phyloP scores from a whole-genome alignment of 1,284 basidiomycete genomes.

The Moesziomyces sp. region DNA sequence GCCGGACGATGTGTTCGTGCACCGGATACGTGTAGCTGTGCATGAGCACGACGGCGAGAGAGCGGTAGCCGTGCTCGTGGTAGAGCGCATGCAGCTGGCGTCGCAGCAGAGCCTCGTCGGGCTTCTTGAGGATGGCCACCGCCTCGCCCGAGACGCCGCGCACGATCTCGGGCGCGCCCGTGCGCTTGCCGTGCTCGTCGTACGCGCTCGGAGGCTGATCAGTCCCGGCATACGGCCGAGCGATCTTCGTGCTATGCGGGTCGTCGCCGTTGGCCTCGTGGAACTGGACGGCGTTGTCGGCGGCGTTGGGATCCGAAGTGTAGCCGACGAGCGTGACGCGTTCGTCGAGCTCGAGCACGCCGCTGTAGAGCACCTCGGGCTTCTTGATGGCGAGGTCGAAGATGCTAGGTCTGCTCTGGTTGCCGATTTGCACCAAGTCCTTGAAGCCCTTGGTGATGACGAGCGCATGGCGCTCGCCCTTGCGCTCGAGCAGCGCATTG shows the following conservation, averaged over 20 bases:
- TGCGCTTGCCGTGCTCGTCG: conserved; percentile 74
- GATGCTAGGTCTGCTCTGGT: conserved; percentile 87
- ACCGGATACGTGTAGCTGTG: conserved; percentile 92
- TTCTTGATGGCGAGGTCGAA: conserved; percentile 71
- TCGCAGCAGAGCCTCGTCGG: conserved; percentile 68
- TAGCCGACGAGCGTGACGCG: conserved; percentile 93
- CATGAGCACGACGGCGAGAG: conserved; percentile 84
- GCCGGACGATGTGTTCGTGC: conserved; percentile 80
- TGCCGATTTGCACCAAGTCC: conserved; percentile 89
- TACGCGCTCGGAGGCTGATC: conserved; percentile 75
- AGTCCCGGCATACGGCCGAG: conserved; percentile 54
- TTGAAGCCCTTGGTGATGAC: conserved; percentile 92
- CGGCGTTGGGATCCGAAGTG: conserved; percentile 84
- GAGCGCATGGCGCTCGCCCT: conserved; percentile 89
- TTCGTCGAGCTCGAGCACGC: conserved; percentile 89
- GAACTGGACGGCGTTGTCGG: conserved; percentile 72
- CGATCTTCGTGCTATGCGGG: conserved; percentile 21
- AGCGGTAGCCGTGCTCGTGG: conserved; percentile 78
- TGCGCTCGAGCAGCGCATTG: conserved; percentile 92
- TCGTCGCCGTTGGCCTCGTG: conserved; percentile 24
- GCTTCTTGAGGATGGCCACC: conserved; percentile 82
- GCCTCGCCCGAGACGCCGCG: conserved; percentile 89
- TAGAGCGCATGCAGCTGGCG: conserved; percentile 77
- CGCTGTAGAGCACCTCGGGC: conserved; percentile 80
- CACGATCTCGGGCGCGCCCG: conserved; percentile 80